A percentile compares a stretch with the other conserved stretches of the same genome.
Conservation (phyloP, 768 basidiomycete genomes). For the Cubamyces lactineus region DNA sequence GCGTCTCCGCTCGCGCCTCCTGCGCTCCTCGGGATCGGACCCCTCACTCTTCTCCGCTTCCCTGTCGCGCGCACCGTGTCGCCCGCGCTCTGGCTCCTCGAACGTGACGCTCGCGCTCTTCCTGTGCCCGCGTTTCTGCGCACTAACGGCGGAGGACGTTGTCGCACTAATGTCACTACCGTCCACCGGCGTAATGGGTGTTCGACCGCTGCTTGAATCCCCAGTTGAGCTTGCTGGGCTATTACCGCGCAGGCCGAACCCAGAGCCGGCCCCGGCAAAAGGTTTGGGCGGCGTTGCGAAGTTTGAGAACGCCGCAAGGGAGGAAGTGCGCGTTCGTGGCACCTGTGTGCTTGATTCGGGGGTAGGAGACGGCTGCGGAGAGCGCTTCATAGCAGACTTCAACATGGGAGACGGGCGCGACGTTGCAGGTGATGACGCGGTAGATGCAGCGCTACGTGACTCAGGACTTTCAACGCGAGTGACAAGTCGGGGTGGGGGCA, state of each 20-base stretch:
- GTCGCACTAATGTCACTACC: constrained; percentile 60
- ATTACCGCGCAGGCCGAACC: constrained; percentile 45
- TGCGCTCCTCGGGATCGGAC: constrained; percentile 47
- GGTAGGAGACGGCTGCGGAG: constrained; percentile 8
- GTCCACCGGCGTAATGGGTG: constrained; percentile 77
- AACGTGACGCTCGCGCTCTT: constrained; percentile 73
- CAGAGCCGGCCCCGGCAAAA: constrained; percentile 44
- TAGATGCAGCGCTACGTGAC: not conserved
- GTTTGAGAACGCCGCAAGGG: constrained; percentile 7
- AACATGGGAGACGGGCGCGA: constrained; percentile 7
- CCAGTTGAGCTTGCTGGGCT: constrained; percentile 87
- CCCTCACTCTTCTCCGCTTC: constrained; percentile 25
- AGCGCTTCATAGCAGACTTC: constrained; percentile 20
- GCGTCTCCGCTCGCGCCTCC: constrained; percentile 73
- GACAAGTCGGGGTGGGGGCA: constrained; percentile 9
- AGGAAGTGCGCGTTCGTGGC: constrained; percentile 12
- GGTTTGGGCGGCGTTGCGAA: constrained; percentile 46
- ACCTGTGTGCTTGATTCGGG: not conserved
- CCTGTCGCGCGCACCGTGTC: constrained; percentile 36
- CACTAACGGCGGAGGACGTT: constrained; percentile 27
- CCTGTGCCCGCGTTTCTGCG: constrained; percentile 38
- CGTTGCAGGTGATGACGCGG: not conserved
- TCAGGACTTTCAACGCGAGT: constrained; percentile 8
- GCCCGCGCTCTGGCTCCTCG: constrained; percentile 48
- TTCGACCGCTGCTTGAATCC: constrained; percentile 77